Conservation (phyloP, 345 rosid species). For the Populus euphratica region DNA sequence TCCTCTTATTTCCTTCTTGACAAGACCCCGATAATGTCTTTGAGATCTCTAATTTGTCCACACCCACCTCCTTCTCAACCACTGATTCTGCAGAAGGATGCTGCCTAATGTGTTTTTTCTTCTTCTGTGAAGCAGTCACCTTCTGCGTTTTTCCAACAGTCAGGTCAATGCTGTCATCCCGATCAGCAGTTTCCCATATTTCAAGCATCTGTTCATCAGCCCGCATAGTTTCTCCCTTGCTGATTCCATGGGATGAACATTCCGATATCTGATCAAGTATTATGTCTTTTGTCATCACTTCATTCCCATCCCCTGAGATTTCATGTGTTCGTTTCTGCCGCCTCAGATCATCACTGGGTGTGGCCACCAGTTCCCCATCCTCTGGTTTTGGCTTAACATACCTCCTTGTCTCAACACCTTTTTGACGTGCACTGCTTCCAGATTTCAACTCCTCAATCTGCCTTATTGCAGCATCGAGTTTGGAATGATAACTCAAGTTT, state of each 20-base stretch:
- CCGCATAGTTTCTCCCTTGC: constrained; percentile 60
- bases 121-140: constrained; percentile 11
- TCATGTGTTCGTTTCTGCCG: constrained; percentile 43
- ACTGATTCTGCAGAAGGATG: constrained; percentile 51
- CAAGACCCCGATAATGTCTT: constrained; percentile 51
- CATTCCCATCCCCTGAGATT: constrained; percentile 46
- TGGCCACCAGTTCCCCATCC: constrained; percentile 23
- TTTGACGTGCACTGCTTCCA: constrained; percentile 25
- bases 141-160: constrained; percentile 42
- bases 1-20: constrained; percentile 55
- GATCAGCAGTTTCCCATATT: constrained; percentile 51
- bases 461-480: constrained; percentile 50
- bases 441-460: constrained; percentile 51
- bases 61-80: constrained; percentile 60
- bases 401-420: constrained; percentile 32
- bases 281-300: constrained; percentile 83
- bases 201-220: constrained; percentile 52
- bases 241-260: constrained; percentile 68
- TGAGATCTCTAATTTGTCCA: constrained; percentile 71
- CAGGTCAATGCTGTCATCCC: constrained; percentile 42
- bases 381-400: constrained; percentile 29
- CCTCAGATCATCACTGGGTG: constrained; percentile 24
- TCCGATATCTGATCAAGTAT: constrained; percentile 91
- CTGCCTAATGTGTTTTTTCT: constrained; percentile 39
- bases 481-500: constrained; percentile 44